Base-by-base conservation (phyloP, 345 rosid species). In the Euclidium syriacum region DNA sequence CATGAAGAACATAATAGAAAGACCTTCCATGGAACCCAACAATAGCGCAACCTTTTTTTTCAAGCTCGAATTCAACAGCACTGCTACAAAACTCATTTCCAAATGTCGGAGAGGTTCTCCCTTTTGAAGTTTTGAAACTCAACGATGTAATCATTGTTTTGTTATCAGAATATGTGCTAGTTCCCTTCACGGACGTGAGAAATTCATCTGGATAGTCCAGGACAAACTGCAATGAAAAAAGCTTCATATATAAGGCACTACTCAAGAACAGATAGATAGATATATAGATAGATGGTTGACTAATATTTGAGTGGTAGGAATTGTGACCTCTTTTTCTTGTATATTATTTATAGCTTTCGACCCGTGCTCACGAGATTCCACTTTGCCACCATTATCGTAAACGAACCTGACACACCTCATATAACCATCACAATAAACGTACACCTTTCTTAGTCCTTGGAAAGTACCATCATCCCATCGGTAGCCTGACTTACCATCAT, bases 21-120 rank as follows among this genome's bases (percentile, higher is more conserved):
- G n/a, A 42, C 27, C 40, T 20, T 47, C 58, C 72, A 19, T 55
- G 32, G 32, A 67, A 60, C 44, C 65, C 65, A 33, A 60, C 43
- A 44, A 60, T 17, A 33, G 16, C 33, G 34, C 34, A 46, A n/a
- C 56, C 63, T 33, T 54, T 10, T 0, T 10, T 46, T 4, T 36
- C 29, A 20, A 67, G 50, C 23, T 7, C 3, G 0, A 67, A 48
- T 17, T 10, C 3, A 25, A 1, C 0, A 43, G 7, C 10, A 7
- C 3, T 0, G 18, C 3, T 10, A 10, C 54, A 30, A 10, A 19
- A 11, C 25, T 2, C 42, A 11, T 10, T 18, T 26, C 72, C 66
- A 22, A 58, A 58, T 17, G 35, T 27, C 2, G 12, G 32, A 68
- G 64, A 68, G 6, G 34, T 48, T 12, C 58, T 68, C 26, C 50